Evolutionary conservation across 768 basidiomycete species (phyloP).

Genomic region (Mrakia blollopis): DNA sequence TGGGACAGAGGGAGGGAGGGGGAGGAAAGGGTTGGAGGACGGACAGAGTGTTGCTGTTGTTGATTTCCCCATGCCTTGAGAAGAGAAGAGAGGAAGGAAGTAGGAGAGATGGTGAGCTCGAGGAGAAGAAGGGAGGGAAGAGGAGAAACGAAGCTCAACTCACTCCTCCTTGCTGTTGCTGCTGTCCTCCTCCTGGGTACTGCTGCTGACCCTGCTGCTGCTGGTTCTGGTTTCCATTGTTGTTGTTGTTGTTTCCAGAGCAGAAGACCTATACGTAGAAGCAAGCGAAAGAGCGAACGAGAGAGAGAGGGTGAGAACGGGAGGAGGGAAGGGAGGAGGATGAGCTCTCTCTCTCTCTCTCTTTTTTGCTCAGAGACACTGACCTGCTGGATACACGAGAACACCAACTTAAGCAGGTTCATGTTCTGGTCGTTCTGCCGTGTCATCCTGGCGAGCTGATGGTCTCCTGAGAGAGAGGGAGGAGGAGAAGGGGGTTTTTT

Average conservation of each 20-base stretch:
- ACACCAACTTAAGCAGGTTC: too few relatives aligned
- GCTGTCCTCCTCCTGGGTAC: not conserved
- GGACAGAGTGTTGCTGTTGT: not conserved
- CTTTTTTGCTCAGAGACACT: too few relatives aligned
- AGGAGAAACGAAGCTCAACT: not conserved
- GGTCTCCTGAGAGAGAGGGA: not conserved
- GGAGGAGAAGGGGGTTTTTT: not conserved
- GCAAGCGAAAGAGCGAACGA: not conserved
- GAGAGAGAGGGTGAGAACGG: not conserved
- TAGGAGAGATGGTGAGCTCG: not conserved
- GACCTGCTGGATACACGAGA: too few relatives aligned
- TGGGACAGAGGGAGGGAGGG: too few relatives aligned
- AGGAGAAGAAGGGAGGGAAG: not conserved
- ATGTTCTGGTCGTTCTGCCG: too few relatives aligned
- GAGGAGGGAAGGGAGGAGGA: not conserved
- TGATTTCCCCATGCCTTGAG: not conserved
- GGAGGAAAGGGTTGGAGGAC: too few relatives aligned
- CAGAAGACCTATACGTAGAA: slow-evolving; percentile 1
- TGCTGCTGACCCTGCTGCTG: slow-evolving; percentile 28
- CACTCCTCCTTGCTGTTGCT: slow-evolving; percentile 13
- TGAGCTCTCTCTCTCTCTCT: not conserved
- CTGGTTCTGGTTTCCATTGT: not conserved
- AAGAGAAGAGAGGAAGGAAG: not conserved
- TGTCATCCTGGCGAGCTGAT: too few relatives aligned
- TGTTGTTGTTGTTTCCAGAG: not conserved